These are phyloP conservation scores for Didymella lethalis DNA, from an alignment of 2,329 filamentous ascomycete species.

Conservation along the genomic window DNA sequence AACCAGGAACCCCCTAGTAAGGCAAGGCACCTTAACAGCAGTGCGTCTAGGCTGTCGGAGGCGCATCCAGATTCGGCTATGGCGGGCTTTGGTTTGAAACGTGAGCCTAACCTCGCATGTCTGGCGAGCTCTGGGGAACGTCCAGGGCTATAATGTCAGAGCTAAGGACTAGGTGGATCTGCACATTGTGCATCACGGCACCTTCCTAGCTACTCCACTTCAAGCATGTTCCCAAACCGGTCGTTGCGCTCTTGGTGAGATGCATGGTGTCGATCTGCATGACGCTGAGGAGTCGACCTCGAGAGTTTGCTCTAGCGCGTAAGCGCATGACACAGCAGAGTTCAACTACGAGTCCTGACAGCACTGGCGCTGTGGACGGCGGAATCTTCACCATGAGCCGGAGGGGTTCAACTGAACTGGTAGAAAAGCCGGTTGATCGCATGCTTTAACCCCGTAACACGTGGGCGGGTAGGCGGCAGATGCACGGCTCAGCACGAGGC, in stretches of 20 bases:
- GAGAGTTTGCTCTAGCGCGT: slow-evolving; percentile 23
- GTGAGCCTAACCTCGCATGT: slow-evolving; percentile 48
- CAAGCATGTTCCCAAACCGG: slow-evolving; percentile 20
- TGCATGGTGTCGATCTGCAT: slow-evolving; percentile 30
- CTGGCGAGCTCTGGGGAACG: slow-evolving; percentile 52
- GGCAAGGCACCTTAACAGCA: slow-evolving; percentile 41
- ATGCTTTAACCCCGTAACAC: slow-evolving; percentile 10
- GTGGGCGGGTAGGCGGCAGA: slow-evolving; percentile 18
- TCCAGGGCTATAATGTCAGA: slow-evolving; percentile 30
- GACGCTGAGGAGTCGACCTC: slow-evolving; percentile 18
- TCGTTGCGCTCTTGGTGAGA: slow-evolving; percentile 19
- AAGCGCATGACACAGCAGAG: slow-evolving; percentile 18
- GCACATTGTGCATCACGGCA: slow-evolving; percentile 37
- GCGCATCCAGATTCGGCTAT: slow-evolving; percentile 42
- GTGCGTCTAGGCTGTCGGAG: slow-evolving; percentile 49
- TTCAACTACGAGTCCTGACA: slow-evolving; percentile 6
- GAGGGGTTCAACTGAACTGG: slow-evolving; percentile 7
- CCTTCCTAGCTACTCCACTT: slow-evolving; percentile 24
- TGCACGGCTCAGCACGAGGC: slow-evolving; percentile 16
- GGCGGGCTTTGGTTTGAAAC: slow-evolving; percentile 48
- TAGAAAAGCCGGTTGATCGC: slow-evolving; percentile 15
- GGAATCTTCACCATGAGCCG: slow-evolving; percentile 3
- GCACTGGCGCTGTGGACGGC: slow-evolving; percentile 9
- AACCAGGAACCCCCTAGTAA: slow-evolving; percentile 43
- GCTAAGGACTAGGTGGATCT: slow-evolving; percentile 39